A percentile compares a stretch with the other conserved stretches of the same genome.
Conservation (phyloP, 176 grass and related monocot species). For the Phoenix roebelenii region DNA sequence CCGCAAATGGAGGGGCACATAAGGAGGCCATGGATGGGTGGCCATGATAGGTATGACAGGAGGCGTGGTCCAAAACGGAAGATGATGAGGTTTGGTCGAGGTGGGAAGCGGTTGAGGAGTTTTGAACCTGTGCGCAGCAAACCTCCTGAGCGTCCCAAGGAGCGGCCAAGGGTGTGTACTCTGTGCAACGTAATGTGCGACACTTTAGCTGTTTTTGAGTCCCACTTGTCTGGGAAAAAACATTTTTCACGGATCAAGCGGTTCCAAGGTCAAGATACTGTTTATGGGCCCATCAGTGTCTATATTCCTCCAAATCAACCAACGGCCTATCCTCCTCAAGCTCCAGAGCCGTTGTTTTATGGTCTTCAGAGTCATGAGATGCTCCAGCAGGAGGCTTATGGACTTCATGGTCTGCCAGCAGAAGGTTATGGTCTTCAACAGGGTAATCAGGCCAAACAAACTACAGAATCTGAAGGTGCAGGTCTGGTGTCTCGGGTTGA, state of each 20-base stretch:
- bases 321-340: constrained; percentile 1
- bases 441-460: neutral
- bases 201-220: constrained; percentile 45
- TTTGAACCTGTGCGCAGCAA: constrained; percentile 11
- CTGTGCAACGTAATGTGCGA: constrained; percentile 43
- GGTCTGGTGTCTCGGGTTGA: neutral
- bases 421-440: neutral
- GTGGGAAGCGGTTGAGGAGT: constrained; percentile 26
- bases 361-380: constrained; percentile 28
- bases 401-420: neutral
- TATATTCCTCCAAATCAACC: constrained; percentile 41
- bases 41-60: constrained; percentile 13
- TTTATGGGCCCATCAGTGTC: constrained; percentile 38
- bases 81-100: neutral
- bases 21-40: constrained; percentile 17
- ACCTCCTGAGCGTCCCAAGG: constrained; percentile 15
- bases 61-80: constrained; percentile 24
- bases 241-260: constrained; percentile 35
- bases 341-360: constrained; percentile 40
- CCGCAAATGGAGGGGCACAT: too few species aligned
- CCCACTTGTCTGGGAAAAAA: constrained; percentile 43
- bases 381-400: constrained; percentile 18
- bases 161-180: constrained; percentile 38
- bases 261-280: constrained; percentile 22
- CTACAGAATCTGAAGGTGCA: neutral